These are phyloP conservation scores for Priceomyces fermenticarens DNA, from an alignment of 805 yeast species.

Conservation along the genomic window DNA sequence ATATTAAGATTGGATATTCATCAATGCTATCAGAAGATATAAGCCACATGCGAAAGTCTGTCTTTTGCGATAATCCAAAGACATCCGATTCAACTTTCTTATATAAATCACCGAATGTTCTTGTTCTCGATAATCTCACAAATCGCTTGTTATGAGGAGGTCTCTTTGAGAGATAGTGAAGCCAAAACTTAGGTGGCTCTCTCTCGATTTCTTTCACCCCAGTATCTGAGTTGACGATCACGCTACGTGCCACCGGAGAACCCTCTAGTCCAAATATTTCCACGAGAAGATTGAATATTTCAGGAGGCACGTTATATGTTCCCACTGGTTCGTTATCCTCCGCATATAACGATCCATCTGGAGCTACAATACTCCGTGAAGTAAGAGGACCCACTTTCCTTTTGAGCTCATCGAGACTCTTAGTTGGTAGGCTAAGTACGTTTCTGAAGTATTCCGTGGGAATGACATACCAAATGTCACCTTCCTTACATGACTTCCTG, in stretches of 20 bases:
- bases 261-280: slow-evolving; percentile 55
- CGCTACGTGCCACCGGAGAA: slow-evolving; percentile 29
- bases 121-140: slow-evolving; percentile 27
- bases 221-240: slow-evolving; percentile 20
- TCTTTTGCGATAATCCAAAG: slow-evolving; percentile 6
- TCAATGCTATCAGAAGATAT: slow-evolving; percentile 21
- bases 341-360: slow-evolving; percentile 40
- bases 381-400: slow-evolving; percentile 46
- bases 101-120: slow-evolving; percentile 31
- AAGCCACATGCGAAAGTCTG: slow-evolving; percentile 36
- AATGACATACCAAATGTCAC: slow-evolving; percentile 47
- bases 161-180: slow-evolving; percentile 29
- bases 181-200: slow-evolving; percentile 32
- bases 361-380: slow-evolving; percentile 42
- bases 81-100: slow-evolving; percentile 8
- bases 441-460: slow-evolving; percentile 44
- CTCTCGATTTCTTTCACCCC: slow-evolving; percentile 32
- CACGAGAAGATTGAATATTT: slow-evolving; percentile 41
- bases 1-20: slow-evolving; percentile 20
- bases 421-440: slow-evolving; percentile 33
- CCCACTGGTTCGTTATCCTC: slow-evolving; percentile 13
- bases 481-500: slow-evolving; percentile 31
- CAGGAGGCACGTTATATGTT: slow-evolving; percentile 33
- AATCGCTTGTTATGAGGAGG: slow-evolving; percentile 5
- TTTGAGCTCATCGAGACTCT: slow-evolving; percentile 24